These are phyloP conservation scores for Solanum gandarillasii DNA, from an alignment of 257 asterid genomes.

Conservation along the genomic window DNA sequence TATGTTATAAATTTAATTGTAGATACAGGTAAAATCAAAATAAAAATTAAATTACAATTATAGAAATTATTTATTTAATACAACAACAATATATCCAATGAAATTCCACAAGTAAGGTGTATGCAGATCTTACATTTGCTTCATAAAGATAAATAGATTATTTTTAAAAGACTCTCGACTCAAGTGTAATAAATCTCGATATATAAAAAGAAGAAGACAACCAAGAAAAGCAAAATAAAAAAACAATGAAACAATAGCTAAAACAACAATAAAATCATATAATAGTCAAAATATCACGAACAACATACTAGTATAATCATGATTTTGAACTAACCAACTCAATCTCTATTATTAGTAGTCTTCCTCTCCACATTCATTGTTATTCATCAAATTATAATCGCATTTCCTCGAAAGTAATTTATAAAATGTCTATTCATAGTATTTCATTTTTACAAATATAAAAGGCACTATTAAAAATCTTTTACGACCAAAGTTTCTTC, in stretches of 20 bases:
- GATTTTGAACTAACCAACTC: neutral
- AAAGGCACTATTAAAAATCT: neutral
- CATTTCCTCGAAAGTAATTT: neutral
- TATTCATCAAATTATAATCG: neutral
- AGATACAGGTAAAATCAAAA: neutral
- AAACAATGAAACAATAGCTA: too few relatives aligned
- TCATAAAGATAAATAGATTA: too few relatives aligned
- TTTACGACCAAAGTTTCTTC: neutral
- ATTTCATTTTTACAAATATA: neutral
- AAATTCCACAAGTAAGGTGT: too few relatives aligned
- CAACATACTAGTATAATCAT: neutral
- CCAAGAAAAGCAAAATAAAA: too few relatives aligned
- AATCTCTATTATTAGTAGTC: neutral
- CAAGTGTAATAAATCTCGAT: too few relatives aligned
- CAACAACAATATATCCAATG: rapidly evolving
- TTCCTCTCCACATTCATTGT: neutral
- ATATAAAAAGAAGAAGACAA: too few relatives aligned
- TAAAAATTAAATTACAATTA: neutral
- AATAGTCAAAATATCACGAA: too few relatives aligned
- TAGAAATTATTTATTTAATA: neutral
- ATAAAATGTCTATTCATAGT: neutral
- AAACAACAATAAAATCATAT: too few relatives aligned
- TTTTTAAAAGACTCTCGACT: too few relatives aligned
- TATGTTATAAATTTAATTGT: neutral
- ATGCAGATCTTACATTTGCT: too few relatives aligned